A percentile compares a stretch with the other conserved stretches of the same genome.
Conservation (phyloP, 805 yeast genomes). For the Monosporozyma solicola region DNA sequence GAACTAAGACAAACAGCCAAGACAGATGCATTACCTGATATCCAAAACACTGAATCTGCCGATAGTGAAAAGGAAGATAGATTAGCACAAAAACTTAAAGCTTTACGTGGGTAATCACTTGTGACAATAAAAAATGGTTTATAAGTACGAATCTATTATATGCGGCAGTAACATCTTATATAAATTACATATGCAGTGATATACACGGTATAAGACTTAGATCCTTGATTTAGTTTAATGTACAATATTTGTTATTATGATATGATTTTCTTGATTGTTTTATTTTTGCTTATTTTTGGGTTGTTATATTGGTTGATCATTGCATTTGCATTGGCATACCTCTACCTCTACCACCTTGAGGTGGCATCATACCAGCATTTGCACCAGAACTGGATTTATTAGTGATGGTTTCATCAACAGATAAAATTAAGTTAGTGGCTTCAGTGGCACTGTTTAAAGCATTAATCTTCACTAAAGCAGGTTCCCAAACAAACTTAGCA, state of each 20-base stretch:
- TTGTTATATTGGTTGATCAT: not conserved
- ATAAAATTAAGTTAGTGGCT: conserved; percentile 84
- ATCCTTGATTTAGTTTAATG: not conserved
- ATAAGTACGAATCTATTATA: not conserved
- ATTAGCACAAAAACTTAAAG: conserved; percentile 81
- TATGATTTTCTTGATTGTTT: not conserved
- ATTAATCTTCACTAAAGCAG: conserved; percentile 84
- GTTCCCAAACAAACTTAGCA: conserved; percentile 92
- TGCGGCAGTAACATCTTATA: not conserved
- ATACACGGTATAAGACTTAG: not conserved
- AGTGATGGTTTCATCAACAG: conserved; percentile 92
- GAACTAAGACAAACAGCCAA: conserved; percentile 79
- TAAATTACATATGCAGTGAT: not conserved
- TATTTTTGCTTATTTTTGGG: not conserved
- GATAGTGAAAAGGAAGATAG: conserved; percentile 75
- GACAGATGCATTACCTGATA: conserved; percentile 41
- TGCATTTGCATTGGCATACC: conserved; percentile 46
- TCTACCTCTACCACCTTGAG: conserved; percentile 59
- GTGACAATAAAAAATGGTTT: not conserved
- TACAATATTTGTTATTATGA: conserved; percentile 2
- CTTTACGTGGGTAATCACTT: conserved; percentile 46
- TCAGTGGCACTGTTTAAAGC: conserved; percentile 95
- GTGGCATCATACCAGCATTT: conserved; percentile 41
- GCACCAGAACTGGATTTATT: conserved; percentile 56
- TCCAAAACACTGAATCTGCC: conserved; percentile 42